These are phyloP conservation scores for Vigna angularis DNA, from an alignment of 306 rosid genomes.

Conservation along the genomic window DNA sequence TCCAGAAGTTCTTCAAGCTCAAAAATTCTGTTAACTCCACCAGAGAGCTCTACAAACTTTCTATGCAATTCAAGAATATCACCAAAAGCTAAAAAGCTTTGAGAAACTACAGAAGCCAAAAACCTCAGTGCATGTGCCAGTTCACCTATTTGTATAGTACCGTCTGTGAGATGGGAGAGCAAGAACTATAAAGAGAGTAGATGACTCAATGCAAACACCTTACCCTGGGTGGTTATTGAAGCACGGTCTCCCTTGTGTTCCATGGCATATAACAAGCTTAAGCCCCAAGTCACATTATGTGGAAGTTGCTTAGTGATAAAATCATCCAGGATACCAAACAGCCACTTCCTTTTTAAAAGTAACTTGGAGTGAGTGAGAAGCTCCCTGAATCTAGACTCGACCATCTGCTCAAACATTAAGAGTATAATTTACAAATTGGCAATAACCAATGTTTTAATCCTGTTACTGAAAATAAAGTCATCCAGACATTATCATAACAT, in stretches of 20 bases:
- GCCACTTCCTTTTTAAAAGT: slow-evolving; percentile 81
- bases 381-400: slow-evolving; percentile 79
- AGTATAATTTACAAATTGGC: slow-evolving; percentile 26
- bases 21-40: slow-evolving; percentile 79
- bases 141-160: slow-evolving; percentile 60
- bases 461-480: not conserved
- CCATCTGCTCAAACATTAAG: slow-evolving; percentile 65
- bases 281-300: slow-evolving; percentile 91
- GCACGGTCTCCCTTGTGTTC: slow-evolving; percentile 88
- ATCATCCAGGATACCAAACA: slow-evolving; percentile 82
- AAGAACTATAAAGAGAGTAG: slow-evolving; percentile 26
- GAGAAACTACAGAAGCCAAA: slow-evolving; percentile 91
- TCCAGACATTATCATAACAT: slow-evolving; percentile 13
- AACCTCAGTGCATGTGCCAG: slow-evolving; percentile 90
- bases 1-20: slow-evolving; percentile 84
- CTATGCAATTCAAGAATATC: slow-evolving; percentile 88
- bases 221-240: slow-evolving; percentile 74
- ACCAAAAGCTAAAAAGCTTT: slow-evolving; percentile 93
- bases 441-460: slow-evolving; percentile 3
- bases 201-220: slow-evolving; percentile 16
- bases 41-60: slow-evolving; percentile 82
- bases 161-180: slow-evolving; percentile 7
- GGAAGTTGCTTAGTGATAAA: slow-evolving; percentile 90
- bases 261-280: slow-evolving; percentile 85
- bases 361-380: slow-evolving; percentile 70